Conservation (phyloP, 805 yeast species). For the Starmera pachycereana region DNA sequence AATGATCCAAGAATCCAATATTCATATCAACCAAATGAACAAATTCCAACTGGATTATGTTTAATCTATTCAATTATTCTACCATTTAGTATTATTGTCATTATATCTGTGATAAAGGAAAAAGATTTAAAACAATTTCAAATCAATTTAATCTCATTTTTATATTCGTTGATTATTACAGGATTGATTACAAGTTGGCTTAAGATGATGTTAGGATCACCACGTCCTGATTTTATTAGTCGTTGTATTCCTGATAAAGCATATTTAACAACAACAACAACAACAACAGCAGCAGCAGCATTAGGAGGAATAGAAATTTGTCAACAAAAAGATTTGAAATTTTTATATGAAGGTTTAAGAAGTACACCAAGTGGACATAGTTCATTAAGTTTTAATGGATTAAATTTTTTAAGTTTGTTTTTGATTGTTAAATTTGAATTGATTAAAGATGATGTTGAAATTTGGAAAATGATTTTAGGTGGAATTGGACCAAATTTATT, state of each 20-base stretch:
- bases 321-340: conserved; percentile 33
- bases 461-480: conserved; percentile 46
- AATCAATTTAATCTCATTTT: conserved; percentile 1
- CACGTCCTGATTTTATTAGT: conserved; percentile 82
- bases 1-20: conserved; percentile 22
- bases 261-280: conserved; percentile 30
- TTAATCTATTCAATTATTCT: conserved; percentile 1
- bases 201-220: conserved; percentile 78
- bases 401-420: conserved; percentile 44
- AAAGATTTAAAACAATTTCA: conserved; percentile 6
- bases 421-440: conserved; percentile 21
- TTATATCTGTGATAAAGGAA: background rate
- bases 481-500: conserved; percentile 43
- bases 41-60: conserved; percentile 4
- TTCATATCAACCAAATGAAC: conserved; percentile 13
- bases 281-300: too few species aligned
- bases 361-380: conserved; percentile 81
- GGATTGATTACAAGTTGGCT: conserved; percentile 26
- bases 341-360: conserved; percentile 58
- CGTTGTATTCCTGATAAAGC: conserved; percentile 61
- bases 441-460: conserved; percentile 25
- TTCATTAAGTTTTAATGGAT: conserved; percentile 54
- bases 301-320: conserved; percentile 45
- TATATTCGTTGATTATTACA: conserved; percentile 6
- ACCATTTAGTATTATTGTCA: background rate